phyloP scores from a whole-genome alignment of 306 rosid genomes.

The Herpetospermum pedunculosum region DNA sequence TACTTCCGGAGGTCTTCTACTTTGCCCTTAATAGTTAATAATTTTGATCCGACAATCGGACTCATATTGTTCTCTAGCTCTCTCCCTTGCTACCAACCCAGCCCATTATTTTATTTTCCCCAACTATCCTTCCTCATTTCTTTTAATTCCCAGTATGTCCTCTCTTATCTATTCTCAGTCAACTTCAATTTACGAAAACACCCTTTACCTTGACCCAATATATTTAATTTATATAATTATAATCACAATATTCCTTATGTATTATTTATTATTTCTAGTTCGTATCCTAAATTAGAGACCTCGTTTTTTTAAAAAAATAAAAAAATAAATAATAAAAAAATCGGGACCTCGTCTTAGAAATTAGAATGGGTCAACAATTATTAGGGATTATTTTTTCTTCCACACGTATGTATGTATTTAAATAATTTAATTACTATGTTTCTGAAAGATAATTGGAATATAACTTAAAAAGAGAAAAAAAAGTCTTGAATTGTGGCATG shows the following conservation, averaged over 20 bases:
- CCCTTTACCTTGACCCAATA: not conserved
- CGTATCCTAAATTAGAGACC: not conserved
- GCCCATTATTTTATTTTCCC: not conserved
- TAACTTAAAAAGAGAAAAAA: too few species aligned
- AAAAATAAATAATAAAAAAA: too few species aligned
- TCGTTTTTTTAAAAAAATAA: too few species aligned
- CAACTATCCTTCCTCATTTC: not conserved
- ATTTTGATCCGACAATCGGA: too few species aligned
- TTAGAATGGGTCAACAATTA: not conserved
- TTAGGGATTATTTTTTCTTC: not conserved
- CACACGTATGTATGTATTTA: not conserved
- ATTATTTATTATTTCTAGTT: not conserved
- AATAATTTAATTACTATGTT: not conserved
- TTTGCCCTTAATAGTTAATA: too few species aligned
- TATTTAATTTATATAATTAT: not conserved
- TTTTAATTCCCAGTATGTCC: not conserved
- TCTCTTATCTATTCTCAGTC: not conserved
- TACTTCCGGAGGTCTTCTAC: too few species aligned
- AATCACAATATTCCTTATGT: not conserved
- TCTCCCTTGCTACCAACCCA: too few species aligned
- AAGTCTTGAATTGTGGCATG: not conserved
- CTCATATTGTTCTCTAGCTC: too few species aligned
- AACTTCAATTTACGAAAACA: not conserved
- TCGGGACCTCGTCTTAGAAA: not conserved
- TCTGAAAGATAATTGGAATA: not conserved